A percentile compares a stretch with the other conserved stretches of the same genome.
Evolutionary conservation across 768 basidiomycete genomes (phyloP).

Genomic region (Boletus insuetus): DNA sequence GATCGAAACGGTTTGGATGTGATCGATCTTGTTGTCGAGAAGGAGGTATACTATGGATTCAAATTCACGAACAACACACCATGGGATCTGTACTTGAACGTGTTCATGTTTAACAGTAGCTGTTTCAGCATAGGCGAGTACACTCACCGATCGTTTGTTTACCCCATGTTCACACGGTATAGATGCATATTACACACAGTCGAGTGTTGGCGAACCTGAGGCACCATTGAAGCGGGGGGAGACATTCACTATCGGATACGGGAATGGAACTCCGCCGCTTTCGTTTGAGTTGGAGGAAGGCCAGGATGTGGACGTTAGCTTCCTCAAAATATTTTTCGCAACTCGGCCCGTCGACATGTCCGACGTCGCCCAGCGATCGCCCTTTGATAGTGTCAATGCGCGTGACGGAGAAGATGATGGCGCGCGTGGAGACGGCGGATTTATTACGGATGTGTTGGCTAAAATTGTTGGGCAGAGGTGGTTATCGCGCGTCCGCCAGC

Average conservation of each 20-base stretch:
- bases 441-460: no score
- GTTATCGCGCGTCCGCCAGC: no score
- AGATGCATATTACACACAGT: constrained; percentile 10
- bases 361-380: constrained; percentile 33
- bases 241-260: constrained; percentile 39
- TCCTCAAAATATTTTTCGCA: constrained; percentile 43
- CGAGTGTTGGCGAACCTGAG: background rate
- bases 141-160: background rate
- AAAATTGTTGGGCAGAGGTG: no score
- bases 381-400: constrained; percentile 20
- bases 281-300: constrained; percentile 23
- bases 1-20: background rate
- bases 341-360: constrained; percentile 35
- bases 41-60: constrained; percentile 31
- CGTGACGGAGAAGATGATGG: background rate
- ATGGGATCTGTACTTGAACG: constrained; percentile 36
- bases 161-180: background rate
- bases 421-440: background rate
- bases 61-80: constrained; percentile 35
- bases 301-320: constrained; percentile 38
- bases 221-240: constrained; percentile 3
- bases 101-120: constrained; percentile 43
- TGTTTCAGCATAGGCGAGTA: constrained; percentile 36
- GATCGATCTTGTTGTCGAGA: constrained; percentile 22
- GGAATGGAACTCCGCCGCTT: constrained; percentile 33